Conservation (phyloP, 257 asterid genomes). For the Datura wrightii region DNA sequence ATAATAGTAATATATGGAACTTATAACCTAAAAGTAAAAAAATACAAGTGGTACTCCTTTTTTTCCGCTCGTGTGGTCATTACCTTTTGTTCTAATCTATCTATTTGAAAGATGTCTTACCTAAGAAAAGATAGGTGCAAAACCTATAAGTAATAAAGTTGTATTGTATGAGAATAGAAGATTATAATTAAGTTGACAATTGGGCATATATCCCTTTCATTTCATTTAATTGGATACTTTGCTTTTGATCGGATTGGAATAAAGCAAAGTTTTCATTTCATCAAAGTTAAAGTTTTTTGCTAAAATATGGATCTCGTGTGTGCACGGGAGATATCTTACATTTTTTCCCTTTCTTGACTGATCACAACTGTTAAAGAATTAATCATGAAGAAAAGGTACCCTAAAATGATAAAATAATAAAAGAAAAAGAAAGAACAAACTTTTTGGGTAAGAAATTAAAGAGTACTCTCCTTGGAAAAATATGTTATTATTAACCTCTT, state of each 20-base stretch:
- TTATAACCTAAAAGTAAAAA: slow-evolving; percentile 32
- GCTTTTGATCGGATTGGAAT: slow-evolving; percentile 45
- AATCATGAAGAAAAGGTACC: not conserved
- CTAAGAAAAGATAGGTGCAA: slow-evolving; percentile 35
- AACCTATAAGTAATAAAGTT: slow-evolving; percentile 22
- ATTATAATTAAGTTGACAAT: slow-evolving; percentile 28
- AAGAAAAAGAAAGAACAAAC: not conserved
- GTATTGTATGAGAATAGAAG: slow-evolving; percentile 34
- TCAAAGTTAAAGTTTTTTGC: not conserved
- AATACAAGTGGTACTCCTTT: slow-evolving; percentile 6
- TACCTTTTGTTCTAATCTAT: slow-evolving; percentile 28
- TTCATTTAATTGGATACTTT: slow-evolving; percentile 38
- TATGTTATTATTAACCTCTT: not conserved
- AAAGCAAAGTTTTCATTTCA: slow-evolving; percentile 35
- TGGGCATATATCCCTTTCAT: slow-evolving; percentile 27
- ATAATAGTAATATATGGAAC: not conserved
- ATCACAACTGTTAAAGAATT: not conserved
- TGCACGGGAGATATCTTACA: not conserved
- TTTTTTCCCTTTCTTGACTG: not conserved
- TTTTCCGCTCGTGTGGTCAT: slow-evolving; percentile 48
- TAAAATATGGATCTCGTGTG: not conserved
- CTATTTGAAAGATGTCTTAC: slow-evolving; percentile 3
- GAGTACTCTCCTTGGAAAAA: not conserved
- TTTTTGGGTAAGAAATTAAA: slow-evolving; percentile 1
- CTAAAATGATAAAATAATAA: not conserved